Conservation (phyloP, 108 stramenopile genomes). For the Mediolabrus comicus region DNA sequence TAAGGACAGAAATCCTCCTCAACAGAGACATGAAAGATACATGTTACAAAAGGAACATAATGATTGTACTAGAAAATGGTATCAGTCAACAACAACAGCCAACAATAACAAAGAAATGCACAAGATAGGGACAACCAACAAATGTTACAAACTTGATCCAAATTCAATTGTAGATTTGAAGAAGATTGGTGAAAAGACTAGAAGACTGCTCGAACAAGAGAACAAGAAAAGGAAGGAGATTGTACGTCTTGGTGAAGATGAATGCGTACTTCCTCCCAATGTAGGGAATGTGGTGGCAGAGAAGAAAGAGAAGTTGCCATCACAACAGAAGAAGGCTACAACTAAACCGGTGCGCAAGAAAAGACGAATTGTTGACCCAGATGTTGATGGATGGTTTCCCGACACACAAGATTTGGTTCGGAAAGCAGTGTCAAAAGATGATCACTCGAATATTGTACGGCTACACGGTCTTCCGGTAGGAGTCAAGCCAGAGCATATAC, state of each 20-base stretch:
- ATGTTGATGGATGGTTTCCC: constrained; percentile 54
- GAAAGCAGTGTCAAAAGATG: constrained; percentile 26
- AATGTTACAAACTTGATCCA: constrained; percentile 4
- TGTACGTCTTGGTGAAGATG: constrained; percentile 45
- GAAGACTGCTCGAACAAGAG: constrained; percentile 61
- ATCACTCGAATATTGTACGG: constrained; percentile 57
- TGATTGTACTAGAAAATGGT: not conserved
- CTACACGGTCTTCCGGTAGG: constrained; percentile 70
- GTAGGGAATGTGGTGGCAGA: not conserved
- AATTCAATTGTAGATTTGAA: constrained; percentile 36
- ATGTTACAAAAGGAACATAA: not conserved
- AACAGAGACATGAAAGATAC: not conserved
- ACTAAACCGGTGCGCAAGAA: constrained; percentile 22
- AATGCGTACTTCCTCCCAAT: not conserved
- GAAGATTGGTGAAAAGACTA: constrained; percentile 62
- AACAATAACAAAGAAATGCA: constrained; percentile 1
- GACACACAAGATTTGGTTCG: constrained; percentile 35
- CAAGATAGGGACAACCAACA: constrained; percentile 24
- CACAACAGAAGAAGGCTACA: constrained; percentile 13
- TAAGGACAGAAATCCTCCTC: not conserved
- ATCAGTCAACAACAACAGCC: not conserved
- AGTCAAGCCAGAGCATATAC: constrained; percentile 53
- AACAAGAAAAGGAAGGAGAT: constrained; percentile 67
- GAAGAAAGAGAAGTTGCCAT: not conserved
- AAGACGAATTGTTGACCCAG: constrained; percentile 5